phyloP scores from a whole-genome alignment of 2,329 filamentous ascomycete genomes.

The Hymenoscyphus occultus region DNA sequence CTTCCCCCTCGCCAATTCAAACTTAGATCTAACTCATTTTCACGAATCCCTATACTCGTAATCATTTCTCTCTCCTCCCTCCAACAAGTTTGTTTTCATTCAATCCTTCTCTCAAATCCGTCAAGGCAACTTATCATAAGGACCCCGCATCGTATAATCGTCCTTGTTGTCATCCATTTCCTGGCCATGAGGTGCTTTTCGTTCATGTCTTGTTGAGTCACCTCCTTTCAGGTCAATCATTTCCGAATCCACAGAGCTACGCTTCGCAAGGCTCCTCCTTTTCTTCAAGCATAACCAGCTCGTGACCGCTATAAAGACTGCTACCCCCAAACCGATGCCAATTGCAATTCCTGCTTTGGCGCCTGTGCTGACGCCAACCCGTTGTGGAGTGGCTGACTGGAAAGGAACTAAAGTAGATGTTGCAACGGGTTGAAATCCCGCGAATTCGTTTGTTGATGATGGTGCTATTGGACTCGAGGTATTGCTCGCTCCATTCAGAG shows the following conservation, averaged over 20 bases:
- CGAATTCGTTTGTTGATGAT: neutral
- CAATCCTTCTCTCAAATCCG: neutral
- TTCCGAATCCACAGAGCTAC: neutral
- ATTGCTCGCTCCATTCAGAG: neutral
- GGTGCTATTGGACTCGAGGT: neutral
- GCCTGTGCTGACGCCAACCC: neutral
- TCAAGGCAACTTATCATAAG: neutral
- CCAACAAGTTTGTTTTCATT: neutral
- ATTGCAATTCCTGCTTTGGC: neutral
- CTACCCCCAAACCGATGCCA: neutral
- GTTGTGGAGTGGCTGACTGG: neutral
- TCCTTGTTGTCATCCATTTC: neutral
- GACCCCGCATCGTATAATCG: neutral
- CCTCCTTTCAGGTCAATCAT: neutral
- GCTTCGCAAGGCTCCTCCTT: neutral
- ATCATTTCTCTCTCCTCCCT: too few species aligned
- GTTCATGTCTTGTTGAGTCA: neutral
- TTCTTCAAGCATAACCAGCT: neutral
- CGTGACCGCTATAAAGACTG: neutral
- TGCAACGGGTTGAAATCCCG: neutral
- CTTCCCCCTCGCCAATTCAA: too few species aligned
- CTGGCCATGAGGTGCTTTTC: neutral
- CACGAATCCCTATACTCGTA: too few species aligned
- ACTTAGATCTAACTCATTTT: too few species aligned
- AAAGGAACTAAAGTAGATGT: neutral